These are phyloP conservation scores for Boletus fagicola DNA, from an alignment of 768 basidiomycete species.

Conservation along the genomic window DNA sequence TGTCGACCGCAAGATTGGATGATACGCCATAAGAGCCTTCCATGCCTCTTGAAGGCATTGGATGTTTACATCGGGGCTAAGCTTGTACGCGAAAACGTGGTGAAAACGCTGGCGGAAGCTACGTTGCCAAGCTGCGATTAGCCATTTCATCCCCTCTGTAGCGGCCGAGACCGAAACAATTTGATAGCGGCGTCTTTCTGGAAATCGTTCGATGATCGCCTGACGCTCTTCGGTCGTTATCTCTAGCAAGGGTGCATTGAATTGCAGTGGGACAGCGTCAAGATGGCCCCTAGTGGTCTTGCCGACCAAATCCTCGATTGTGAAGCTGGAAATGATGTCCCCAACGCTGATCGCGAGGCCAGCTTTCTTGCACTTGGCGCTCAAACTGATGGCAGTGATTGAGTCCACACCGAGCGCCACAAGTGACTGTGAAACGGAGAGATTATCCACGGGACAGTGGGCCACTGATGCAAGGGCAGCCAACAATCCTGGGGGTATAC, in stretches of 20 bases:
- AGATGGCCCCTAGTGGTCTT: slow-evolving; percentile 4
- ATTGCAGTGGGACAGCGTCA: neutral
- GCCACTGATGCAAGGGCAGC: slow-evolving; percentile 17
- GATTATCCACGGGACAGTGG: slow-evolving; percentile 28
- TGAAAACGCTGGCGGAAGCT: slow-evolving; percentile 43
- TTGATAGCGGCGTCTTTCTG: slow-evolving; percentile 5
- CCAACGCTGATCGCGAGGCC: slow-evolving; percentile 36
- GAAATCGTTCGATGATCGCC: slow-evolving; percentile 17
- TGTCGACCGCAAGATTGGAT: slow-evolving; percentile 44
- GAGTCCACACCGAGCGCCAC: slow-evolving; percentile 48
- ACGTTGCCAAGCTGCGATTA: slow-evolving; percentile 44
- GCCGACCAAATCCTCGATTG: slow-evolving; percentile 30
- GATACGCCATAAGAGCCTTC: slow-evolving; percentile 35
- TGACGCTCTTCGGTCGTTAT: slow-evolving; percentile 14
- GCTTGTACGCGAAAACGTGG: slow-evolving; percentile 41
- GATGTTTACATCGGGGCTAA: slow-evolving; percentile 31
- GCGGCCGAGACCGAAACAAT: slow-evolving; percentile 22
- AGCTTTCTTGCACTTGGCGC: slow-evolving; percentile 37
- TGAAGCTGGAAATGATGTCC: slow-evolving; percentile 42
- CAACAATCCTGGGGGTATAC: slow-evolving; percentile 12
- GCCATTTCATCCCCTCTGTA: slow-evolving; percentile 37
- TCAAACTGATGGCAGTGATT: slow-evolving; percentile 47
- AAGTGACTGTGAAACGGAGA: slow-evolving; percentile 37
- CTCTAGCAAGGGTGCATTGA: neutral
- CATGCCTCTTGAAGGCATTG: slow-evolving; percentile 36